Evolutionary conservation across 306 rosid genomes (phyloP).

Genomic region (Gillenia trifoliata): DNA sequence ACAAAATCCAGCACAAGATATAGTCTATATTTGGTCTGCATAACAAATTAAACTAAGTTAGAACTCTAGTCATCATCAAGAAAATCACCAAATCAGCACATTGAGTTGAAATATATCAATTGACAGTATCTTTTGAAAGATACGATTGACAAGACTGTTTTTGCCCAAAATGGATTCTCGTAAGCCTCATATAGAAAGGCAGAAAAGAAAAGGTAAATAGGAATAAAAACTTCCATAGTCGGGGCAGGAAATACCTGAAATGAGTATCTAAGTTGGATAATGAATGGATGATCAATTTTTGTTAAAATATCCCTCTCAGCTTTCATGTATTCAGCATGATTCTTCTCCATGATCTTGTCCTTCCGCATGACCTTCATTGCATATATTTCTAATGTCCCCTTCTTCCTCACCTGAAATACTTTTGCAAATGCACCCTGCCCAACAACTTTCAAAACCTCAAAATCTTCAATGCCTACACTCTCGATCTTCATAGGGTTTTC

Average conservation of each 20-base stretch:
- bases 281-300: constrained; percentile 73
- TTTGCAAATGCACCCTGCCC: constrained; percentile 98
- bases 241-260: constrained; percentile 61
- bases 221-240: not conserved
- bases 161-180: not conserved
- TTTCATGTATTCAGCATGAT: constrained; percentile 95
- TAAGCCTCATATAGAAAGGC: not conserved
- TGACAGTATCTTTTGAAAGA: not conserved
- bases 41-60: constrained; percentile 13
- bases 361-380: constrained; percentile 99
- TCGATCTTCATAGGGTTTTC: constrained; percentile 31
- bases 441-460: constrained; percentile 93
- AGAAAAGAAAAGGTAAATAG: not conserved
- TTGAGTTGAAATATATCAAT: not conserved
- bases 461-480: constrained; percentile 72
- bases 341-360: constrained; percentile 93
- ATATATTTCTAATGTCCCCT: constrained; percentile 82
- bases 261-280: constrained; percentile 92
- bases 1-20: constrained; percentile 96
- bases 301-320: constrained; percentile 95
- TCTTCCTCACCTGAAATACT: constrained; percentile 90
- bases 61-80: not conserved
- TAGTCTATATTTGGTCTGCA: constrained; percentile 85
- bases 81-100: not conserved
- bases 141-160: not conserved